Evolutionary conservation across 805 yeast species (phyloP), one percentile per base, ranked within the genome.

Genomic region (Ascoidea asiatica): DNA sequence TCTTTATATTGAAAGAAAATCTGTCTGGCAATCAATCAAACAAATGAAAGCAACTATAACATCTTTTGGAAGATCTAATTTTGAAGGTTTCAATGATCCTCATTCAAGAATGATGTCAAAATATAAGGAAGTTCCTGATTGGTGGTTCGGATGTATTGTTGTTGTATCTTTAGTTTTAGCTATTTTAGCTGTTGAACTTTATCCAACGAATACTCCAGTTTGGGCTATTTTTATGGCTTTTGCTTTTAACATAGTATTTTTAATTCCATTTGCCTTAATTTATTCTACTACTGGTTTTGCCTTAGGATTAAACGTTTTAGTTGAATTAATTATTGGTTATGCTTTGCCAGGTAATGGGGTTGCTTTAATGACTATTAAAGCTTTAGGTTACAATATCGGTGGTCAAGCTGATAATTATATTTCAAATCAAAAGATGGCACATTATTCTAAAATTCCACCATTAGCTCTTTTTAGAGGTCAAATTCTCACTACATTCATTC

Each of bases 381-480:
- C 73, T 1, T 67, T 64, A 43, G 79, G 78, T 39, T 72, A 75
- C 42, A 78, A 76, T 53, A 74, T 77, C 49, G 80, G 75, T 54
- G 72, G 72, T 22, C 84, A 78, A 58, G 82, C 85, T 11, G 76
- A 77, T 48, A 70, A 65, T 53, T 80, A 73, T 56, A 71, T 77
- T 42, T 68, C 73, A 53, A 75, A 75, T 52, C 68, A 66, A 52
- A 76, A 75, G 53, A 58, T 69, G 62, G 79, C 72, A 0, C 83
- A 77, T 56, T 77, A 77, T 54, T 59, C 72, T 20, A 75, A 74
- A 48, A 60, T 77, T 20, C 77, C 82, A 1, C 83, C 83, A 11
- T 62, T 73, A 52, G 71, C 82, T 0, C 58, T 75, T 29, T 77
- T 77, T 62, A 64, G 75, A 52, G 69, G 63, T 36, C 75, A 60